Evolutionary conservation across 345 rosid species (phyloP), one percentile per base, ranked within the genome.

Genomic region (Eucalyptus coolabah): DNA sequence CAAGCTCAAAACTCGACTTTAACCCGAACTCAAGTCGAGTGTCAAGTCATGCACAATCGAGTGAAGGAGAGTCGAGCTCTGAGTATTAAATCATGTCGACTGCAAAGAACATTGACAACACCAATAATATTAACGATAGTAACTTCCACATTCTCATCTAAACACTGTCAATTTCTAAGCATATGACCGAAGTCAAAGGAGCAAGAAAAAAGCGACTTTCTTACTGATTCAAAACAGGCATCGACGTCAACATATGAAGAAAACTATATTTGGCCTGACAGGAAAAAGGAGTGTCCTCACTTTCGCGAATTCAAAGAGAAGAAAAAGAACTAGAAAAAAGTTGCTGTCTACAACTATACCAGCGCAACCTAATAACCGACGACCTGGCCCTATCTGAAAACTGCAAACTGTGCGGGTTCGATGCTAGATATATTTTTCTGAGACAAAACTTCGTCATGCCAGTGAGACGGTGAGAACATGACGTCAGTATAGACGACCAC

Each of bases 401-500:
- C 42, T 40, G 47, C 85, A 40, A 12, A 77, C 47, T 23, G 30
- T 40, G 85, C 17, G 16, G 85, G 40, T 77, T 12, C 16, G 30
- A 40, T 21, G 17, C 47, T 77, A 77, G 47, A 21, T 3, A 40
- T 77, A 24, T 77, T 77, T 77, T 77, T 77, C 30, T 13, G 30
- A 77, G 85, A 77, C 85, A 77, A 40, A 77, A 77, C 85, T 77
- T 77, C 15, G 16, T 77, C 12, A 77, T 77, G 85, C 85, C 85
- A 40, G 85, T 6, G 23, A 44, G 7, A 42, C 42, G 5, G 87
- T 15, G 9, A 50, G 59, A 6, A 86, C 87, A 17, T 28, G 54
- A 18, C 60, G 6, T 89, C 91, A 98, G 92, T 87, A 92, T 44
- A 96, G 94, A 88, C 91, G 94, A 87, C 98, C 98, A 9, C 97